Evolutionary conservation across 345 rosid genomes (phyloP), one percentile per base, ranked within the genome.

Genomic region (Salix udensis): DNA sequence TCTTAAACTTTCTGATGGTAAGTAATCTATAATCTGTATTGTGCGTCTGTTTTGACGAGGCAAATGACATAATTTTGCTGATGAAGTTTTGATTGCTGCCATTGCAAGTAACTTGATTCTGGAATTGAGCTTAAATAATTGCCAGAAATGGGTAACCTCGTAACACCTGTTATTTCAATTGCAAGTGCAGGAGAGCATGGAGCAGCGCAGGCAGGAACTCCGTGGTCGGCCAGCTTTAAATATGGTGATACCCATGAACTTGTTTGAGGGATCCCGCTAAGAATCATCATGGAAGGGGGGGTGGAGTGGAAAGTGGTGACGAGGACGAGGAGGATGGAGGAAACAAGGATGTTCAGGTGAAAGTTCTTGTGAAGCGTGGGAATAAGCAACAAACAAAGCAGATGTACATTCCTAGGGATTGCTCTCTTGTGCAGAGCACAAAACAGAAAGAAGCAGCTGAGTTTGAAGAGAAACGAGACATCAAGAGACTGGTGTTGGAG

Each of bases 381-480:
- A 92, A 89, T 85, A 96, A 96, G 87, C 98, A 96, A 80, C 99
- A 96, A 73, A 92, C 95, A 9, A 93, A 86, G 78, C 97, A 93
- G 88, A 92, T 96, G 97, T 85, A 82, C 67, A 90, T 96, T 79
- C 99, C 99, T 7, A 83, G 89, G 74, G 99, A 93, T 86, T 89
- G 90, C 82, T 83, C 91, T 2, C 92, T 96, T 34, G 87, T 94
- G 67, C 96, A 91, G 86, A 89, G 99, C 91, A 96, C 98, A 26
- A 93, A 94, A 84, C 99, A 93, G 95, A 94, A 91, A 82, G 99
- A 91, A 87, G 99, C 97, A 37, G 98, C 97, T 0, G 99, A 96
- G 71, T 77, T 93, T 39, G 99, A 93, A 88, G 99, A 96, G 88
- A 96, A 96, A 85, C 97, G 92, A 81, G 98, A 96, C 77, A 96